Evolutionary conservation across 148 eudicot genomes (phyloP), one percentile per base, ranked within the genome.

Genomic region (Silene uniflora): DNA sequence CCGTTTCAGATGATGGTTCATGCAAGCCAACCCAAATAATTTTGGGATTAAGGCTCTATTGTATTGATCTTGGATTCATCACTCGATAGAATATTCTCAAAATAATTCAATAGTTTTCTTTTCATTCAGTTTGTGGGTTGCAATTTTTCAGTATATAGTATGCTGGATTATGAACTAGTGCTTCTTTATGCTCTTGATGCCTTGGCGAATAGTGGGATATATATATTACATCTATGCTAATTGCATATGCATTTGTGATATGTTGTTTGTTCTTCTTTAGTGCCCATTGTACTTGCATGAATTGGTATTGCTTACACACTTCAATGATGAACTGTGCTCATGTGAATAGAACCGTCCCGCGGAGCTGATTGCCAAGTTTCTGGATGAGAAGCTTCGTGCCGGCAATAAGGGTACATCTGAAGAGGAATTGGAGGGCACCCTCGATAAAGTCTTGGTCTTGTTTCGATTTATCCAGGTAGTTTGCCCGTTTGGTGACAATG

Each of bases 361-460:
- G 59, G 98, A 94, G 85, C 81, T 94, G 75, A 91, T 94, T 80
- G 98, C 98, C 0, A 94, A 94, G 87, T 94, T 89, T 86, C 80
- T 94, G 82, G 98, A 94, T 75, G 97, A 94, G 84, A 94, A 89
- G 79, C 97, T 94, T 44, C 98, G 98, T 81, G 98, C 98, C 81
- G 98, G 98, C 62, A 94, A 94, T 83, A 94, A 94, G 84, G 98
- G 98, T 74, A 94, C 95, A 69, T 91, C 98, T 47, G 98, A 94
- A 81, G 98, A 94, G 80, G 98, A 94, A 82, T 75, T 94, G 85
- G 98, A 94, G 86, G 97, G 95, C 65, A 91, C 86, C 67, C 98
- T 94, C 67, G 98, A 94, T 87, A 91, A 90, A 91, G 97, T 94
- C 27, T 81, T 94, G 87, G 93, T 90, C 23, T 81, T 94, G 75